Conservation (phyloP, 192 early-diverging fungal species). For the Coemansia sp. region DNA sequence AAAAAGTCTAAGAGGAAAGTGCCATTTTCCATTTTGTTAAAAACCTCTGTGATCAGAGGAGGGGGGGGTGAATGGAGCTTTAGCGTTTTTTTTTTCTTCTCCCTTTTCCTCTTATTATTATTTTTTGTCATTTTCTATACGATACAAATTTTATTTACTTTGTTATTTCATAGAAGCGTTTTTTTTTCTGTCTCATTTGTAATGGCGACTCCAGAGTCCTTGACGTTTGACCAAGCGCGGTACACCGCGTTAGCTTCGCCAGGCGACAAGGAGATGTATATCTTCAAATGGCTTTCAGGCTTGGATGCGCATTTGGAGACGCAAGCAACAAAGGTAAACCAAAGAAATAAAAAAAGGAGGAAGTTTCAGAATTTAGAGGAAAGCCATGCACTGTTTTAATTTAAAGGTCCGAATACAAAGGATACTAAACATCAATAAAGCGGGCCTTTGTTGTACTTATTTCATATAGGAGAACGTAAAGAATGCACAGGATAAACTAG, state of each 20-base stretch:
- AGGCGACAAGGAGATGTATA: conserved; percentile 74
- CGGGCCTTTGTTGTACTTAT: no score
- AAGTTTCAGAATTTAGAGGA: no score
- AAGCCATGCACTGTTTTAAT: not conserved
- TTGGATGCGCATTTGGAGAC: conserved; percentile 73
- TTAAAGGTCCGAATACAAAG: no score
- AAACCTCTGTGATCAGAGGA: no score
- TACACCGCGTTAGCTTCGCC: conserved; percentile 42
- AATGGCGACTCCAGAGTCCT: not conserved
- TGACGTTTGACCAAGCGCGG: conserved; percentile 53
- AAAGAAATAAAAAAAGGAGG: no score
- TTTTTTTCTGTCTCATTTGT: not conserved
- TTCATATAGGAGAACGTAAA: conserved; percentile 33
- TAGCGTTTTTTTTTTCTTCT: not conserved
- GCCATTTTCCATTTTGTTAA: no score
- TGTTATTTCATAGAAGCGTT: not conserved
- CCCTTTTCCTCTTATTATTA: not conserved
- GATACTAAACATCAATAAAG: no score
- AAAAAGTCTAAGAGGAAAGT: no score
- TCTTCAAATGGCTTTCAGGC: conserved; percentile 87
- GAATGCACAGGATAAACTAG: conserved; percentile 66
- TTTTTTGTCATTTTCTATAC: not conserved
- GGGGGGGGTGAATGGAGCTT: no score
- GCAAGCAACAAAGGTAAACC: not conserved
- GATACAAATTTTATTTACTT: conserved; percentile 2